Evolutionary conservation across 805 yeast species (phyloP), one percentile per base, ranked within the genome.

Genomic region (Lachancea sp.): DNA sequence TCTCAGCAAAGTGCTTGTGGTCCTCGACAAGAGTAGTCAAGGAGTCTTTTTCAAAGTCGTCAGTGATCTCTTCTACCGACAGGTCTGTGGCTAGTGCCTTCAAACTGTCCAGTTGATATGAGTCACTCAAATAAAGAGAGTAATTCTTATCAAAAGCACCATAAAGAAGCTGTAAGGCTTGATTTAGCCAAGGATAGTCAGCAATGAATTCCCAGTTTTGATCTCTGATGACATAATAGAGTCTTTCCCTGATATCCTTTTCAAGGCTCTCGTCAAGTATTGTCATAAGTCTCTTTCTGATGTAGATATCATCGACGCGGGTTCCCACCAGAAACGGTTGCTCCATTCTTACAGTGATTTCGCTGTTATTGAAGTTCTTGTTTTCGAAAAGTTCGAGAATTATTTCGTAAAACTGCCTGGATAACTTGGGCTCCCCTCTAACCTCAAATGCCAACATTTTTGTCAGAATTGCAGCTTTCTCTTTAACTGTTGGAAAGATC

Each of bases 141-240:
- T 74, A 69, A 0, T 74, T 73, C 33, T 63, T 63, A 46, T 82
- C 82, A 52, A 86, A 80, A 0, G 95, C 74, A 0, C 93, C 95
- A 57, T 83, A 87, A 6, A 93, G 66, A 25, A 95, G 66, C 59
- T 90, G 96, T 16, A 87, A 70, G 0, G 96, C 98, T 62, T 91
- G 98, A 60, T 88, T 88, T 49, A 91, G 67, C 99, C 99, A 93
- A 35, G 89, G 85, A 56, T 85, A 85, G 53, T 93, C 99, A 0
- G 95, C 90, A 32, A 93, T 69, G 52, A 78, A 84, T 60, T 93
- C 99, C 99, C 99, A 93, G 57, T 88, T 91, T 62, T 93, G 99
- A 56, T 93, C 98, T 32, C 91, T 71, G n/a, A 95, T 76, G 8
- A 91, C 82, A 55, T 95, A 95, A 51, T 82, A 80, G 30, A 93